These are phyloP conservation scores for Schizophyllum amplum DNA, from an alignment of 1,284 basidiomycete species.

Conservation along the genomic window DNA sequence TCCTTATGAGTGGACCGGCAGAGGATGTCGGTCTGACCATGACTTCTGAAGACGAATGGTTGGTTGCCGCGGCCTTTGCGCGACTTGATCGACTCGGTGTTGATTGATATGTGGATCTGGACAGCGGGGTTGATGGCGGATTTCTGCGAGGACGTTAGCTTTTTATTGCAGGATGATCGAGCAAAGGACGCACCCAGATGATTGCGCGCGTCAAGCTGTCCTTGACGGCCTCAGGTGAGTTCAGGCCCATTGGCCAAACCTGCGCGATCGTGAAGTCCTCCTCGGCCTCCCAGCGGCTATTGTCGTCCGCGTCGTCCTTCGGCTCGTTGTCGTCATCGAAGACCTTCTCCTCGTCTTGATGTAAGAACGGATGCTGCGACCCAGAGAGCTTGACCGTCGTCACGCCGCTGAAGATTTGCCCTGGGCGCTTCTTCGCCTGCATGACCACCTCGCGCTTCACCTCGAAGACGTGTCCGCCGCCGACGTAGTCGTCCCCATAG, in stretches of 20 bases:
- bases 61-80: constrained; percentile 50
- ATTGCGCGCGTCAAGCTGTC: constrained; percentile 40
- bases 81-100: constrained; percentile 35
- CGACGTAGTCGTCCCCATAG: constrained; percentile 4
- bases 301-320: constrained; percentile 18
- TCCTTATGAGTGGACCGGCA: constrained; percentile 1
- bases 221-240: constrained; percentile 24
- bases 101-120: constrained; percentile 54
- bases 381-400: constrained; percentile 44
- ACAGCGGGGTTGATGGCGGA: constrained; percentile 24
- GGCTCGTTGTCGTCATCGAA: constrained; percentile 14
- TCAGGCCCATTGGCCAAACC: constrained; percentile 31
- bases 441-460: constrained; percentile 38
- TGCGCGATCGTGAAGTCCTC: constrained; percentile 51
- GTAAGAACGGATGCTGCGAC: constrained; percentile 41
- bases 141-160: constrained; percentile 32
- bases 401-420: constrained; percentile 9
- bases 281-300: constrained; percentile 51
- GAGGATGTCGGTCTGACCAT: constrained; percentile 32
- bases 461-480: constrained; percentile 46
- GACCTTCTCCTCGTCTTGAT: constrained; percentile 21
- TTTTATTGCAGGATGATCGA: constrained; percentile 5
- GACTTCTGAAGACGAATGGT: constrained; percentile 49
- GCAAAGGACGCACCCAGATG: constrained; percentile 43
- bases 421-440: constrained; percentile 16